phyloP scores from a whole-genome alignment of 108 stramenopile genomes.

The Parmales sp. region DNA sequence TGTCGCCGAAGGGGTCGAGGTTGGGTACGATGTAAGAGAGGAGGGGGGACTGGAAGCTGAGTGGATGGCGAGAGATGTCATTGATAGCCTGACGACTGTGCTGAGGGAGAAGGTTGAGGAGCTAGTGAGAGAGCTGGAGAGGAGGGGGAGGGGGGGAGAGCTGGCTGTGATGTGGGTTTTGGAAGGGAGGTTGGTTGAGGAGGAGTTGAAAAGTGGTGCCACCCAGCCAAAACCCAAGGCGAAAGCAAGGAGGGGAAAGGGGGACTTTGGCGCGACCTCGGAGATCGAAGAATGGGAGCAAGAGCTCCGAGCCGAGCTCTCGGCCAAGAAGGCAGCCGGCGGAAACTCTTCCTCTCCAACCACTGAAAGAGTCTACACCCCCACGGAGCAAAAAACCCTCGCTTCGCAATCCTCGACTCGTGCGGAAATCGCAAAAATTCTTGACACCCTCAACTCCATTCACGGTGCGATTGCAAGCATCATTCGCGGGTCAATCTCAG shows the following conservation, averaged over 20 bases:
- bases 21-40: too few relatives aligned
- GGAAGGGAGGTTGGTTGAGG: too few relatives aligned
- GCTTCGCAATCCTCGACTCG: not conserved
- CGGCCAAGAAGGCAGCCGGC: constrained; percentile 34
- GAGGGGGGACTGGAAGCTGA: too few relatives aligned
- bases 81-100: too few relatives aligned
- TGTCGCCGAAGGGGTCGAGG: too few relatives aligned
- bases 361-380: not conserved
- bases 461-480: not conserved
- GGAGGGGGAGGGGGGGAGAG: too few relatives aligned
- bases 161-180: too few relatives aligned
- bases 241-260: constrained; percentile 40
- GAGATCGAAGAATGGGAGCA: constrained; percentile 81
- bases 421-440: not conserved
- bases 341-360: not conserved
- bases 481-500: not conserved
- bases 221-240: too few relatives aligned
- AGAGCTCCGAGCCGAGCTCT: constrained; percentile 70
- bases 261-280: constrained; percentile 28
- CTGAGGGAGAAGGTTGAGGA: too few relatives aligned
- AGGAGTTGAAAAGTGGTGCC: too few relatives aligned
- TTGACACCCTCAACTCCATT: not conserved
- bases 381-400: not conserved
- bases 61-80: too few relatives aligned
- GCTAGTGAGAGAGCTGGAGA: too few relatives aligned